Evolutionary conservation across 768 basidiomycete species (phyloP).

Genomic region (Phanerochaete carnosa): DNA sequence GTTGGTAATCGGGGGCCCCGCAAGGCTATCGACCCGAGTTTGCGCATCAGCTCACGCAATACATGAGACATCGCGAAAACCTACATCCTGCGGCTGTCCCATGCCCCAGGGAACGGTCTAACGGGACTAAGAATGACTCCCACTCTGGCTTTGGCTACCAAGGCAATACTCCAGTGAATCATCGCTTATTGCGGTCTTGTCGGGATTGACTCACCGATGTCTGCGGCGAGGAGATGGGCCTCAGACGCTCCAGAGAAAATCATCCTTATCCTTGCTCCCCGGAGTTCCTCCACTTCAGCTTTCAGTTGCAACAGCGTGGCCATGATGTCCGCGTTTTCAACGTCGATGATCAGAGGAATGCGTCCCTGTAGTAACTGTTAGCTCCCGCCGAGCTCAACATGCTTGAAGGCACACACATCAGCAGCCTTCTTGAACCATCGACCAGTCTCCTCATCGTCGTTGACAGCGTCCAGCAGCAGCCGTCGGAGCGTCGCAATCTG

Average conservation of each 20-base stretch:
- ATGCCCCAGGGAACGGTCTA: slow-evolving; percentile 58
- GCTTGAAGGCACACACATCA: slow-evolving; percentile 17
- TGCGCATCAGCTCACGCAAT: not conserved
- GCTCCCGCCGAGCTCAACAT: not conserved
- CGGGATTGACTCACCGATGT: slow-evolving; percentile 44
- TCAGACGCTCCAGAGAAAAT: slow-evolving; percentile 67
- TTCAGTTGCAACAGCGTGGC: slow-evolving; percentile 72
- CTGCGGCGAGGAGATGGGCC: slow-evolving; percentile 65
- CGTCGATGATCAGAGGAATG: slow-evolving; percentile 73
- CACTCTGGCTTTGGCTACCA: slow-evolving; percentile 30
- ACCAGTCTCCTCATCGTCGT: slow-evolving; percentile 28
- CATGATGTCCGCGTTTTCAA: slow-evolving; percentile 78
- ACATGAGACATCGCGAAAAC: slow-evolving; percentile 16
- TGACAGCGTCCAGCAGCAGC: slow-evolving; percentile 46
- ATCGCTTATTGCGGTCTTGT: slow-evolving; percentile 24
- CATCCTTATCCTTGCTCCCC: slow-evolving; percentile 42
- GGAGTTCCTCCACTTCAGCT: slow-evolving; percentile 51
- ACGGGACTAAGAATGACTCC: slow-evolving; percentile 63
- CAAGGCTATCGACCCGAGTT: slow-evolving; percentile 36
- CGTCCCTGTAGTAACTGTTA: slow-evolving; percentile 42
- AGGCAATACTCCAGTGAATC: not conserved
- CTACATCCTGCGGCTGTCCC: slow-evolving; percentile 63
- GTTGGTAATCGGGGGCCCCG: slow-evolving; percentile 66
- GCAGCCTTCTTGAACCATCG: slow-evolving; percentile 36
- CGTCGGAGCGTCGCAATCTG: slow-evolving; percentile 72